These are phyloP conservation scores for Circinella minor DNA, from an alignment of 371 early-diverging fungal species.

Conservation along the genomic window DNA sequence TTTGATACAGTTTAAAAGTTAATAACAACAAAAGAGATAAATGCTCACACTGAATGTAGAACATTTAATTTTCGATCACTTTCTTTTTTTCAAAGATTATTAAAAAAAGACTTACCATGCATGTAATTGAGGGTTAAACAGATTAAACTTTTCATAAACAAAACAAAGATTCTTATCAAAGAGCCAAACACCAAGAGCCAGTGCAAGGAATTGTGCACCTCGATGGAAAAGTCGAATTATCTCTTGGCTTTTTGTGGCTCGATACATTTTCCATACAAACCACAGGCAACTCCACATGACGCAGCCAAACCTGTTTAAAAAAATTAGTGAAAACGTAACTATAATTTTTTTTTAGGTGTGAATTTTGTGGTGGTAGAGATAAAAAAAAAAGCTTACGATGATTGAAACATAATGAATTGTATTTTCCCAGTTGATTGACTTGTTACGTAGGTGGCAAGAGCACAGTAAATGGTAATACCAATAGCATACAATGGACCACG, in stretches of 20 bases:
- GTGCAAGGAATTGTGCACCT: constrained; percentile 31
- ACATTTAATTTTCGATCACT: no score
- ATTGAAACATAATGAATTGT: constrained; percentile 50
- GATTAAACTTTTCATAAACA: constrained; percentile 28
- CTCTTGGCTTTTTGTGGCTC: constrained; percentile 23
- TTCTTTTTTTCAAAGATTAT: no score
- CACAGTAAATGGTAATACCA: constrained; percentile 34
- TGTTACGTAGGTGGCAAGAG: constrained; percentile 42
- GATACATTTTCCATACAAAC: constrained; percentile 43
- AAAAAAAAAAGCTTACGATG: constrained; percentile 32
- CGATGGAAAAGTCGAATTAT: constrained; percentile 33
- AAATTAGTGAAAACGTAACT: no score
- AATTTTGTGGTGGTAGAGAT: not conserved
- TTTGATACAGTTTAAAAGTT: no score
- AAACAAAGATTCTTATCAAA: constrained; percentile 47
- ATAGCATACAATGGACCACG: constrained; percentile 16
- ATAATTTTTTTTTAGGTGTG: no score
- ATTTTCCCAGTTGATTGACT: constrained; percentile 42
- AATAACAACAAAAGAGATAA: no score
- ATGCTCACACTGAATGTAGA: no score
- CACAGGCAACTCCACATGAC: constrained; percentile 52
- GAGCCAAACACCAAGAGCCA: constrained; percentile 41
- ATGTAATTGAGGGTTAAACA: constrained; percentile 42
- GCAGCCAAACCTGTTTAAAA: constrained; percentile 33
- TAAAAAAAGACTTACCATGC: constrained; percentile 29